Evolutionary conservation across 257 asterid species (phyloP).

Genomic region (Vinca minor): DNA sequence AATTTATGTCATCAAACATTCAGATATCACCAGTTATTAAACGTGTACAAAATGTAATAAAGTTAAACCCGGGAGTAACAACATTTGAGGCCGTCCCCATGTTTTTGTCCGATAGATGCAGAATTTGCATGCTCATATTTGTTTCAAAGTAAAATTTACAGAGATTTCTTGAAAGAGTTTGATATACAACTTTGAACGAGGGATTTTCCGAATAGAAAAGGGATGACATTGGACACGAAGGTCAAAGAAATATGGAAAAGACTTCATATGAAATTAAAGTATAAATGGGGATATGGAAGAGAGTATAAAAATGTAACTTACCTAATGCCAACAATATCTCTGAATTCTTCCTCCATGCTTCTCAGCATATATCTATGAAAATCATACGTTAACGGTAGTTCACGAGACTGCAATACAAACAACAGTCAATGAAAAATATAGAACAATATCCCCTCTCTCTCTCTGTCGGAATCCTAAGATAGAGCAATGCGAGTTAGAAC

Average conservation of each 20-base stretch:
- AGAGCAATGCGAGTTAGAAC: neutral
- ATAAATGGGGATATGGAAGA: neutral
- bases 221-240: neutral
- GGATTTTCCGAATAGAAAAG: neutral
- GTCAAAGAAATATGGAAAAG: neutral
- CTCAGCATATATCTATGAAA: constrained; percentile 93
- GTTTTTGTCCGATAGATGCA: no score
- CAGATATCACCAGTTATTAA: neutral
- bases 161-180: neutral
- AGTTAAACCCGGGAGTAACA: neutral
- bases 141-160: neutral
- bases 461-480: neutral
- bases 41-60: neutral
- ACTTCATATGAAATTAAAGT: neutral
- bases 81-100: neutral
- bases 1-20: constrained; percentile 1
- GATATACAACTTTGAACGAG: neutral
- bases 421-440: constrained; percentile 8
- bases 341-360: constrained; percentile 96
- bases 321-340: constrained; percentile 95
- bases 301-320: constrained; percentile 13
- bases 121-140: no score
- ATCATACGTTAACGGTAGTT: constrained; percentile 75
- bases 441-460: neutral
- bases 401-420: constrained; percentile 60